phyloP scores from a whole-genome alignment of 805 yeast genomes.

The Hagleromyces aurorensis region DNA sequence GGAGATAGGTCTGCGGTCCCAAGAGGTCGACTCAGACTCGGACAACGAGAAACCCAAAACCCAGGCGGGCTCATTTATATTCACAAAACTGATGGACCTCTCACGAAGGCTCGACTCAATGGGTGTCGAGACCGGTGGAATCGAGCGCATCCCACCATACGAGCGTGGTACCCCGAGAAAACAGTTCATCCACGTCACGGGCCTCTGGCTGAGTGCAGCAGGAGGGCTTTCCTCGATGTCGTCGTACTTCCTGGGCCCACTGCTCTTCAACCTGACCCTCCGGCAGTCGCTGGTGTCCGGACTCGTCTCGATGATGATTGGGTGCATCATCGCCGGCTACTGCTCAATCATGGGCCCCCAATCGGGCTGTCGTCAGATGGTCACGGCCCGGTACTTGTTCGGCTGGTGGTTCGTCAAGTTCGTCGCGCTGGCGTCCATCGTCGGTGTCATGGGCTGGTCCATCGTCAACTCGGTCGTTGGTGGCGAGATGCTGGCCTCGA shows the following conservation, averaged over 20 bases:
- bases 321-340: slow-evolving; percentile 73
- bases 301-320: slow-evolving; percentile 52
- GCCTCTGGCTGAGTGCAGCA: slow-evolving; percentile 79
- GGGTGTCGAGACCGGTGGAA: slow-evolving; percentile 73
- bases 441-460: slow-evolving; percentile 90
- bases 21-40: too few relatives aligned
- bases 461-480: slow-evolving; percentile 84
- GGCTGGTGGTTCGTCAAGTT: slow-evolving; percentile 83
- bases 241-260: slow-evolving; percentile 67
- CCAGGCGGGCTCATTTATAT: too few relatives aligned
- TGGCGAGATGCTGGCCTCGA: slow-evolving; percentile 67
- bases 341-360: slow-evolving; percentile 85
- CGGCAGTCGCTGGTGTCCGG: slow-evolving; percentile 57
- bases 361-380: slow-evolving; percentile 87
- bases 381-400: slow-evolving; percentile 66
- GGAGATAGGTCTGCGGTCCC: too few relatives aligned
- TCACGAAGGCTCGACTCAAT: slow-evolving; percentile 43
- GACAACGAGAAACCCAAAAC: too few relatives aligned
- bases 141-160: slow-evolving; percentile 63
- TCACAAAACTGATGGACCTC: too few relatives aligned
- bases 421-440: slow-evolving; percentile 59
- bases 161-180: slow-evolving; percentile 43
- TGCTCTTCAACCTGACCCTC: slow-evolving; percentile 62
- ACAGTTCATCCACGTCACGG: slow-evolving; percentile 43
- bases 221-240: slow-evolving; percentile 91